These are phyloP conservation scores for Lactarius evosmus DNA, from an alignment of 768 basidiomycete genomes.

Conservation along the genomic window DNA sequence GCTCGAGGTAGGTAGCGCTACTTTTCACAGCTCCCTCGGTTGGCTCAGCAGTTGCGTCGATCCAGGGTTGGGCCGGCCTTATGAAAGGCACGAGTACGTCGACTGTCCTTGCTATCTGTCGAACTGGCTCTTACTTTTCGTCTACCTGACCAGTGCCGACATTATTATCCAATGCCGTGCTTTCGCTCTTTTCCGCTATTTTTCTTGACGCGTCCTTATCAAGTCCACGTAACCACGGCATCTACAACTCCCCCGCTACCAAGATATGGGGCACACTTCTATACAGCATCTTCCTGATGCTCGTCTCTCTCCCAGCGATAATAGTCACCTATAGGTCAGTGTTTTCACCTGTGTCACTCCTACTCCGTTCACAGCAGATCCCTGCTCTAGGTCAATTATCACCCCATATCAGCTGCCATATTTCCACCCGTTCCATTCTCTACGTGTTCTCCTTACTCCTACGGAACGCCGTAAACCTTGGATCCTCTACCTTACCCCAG, in stretches of 20 bases:
- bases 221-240: conserved; percentile 53
- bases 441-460: conserved; percentile 73
- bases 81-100: conserved; percentile 71
- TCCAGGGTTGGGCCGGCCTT: conserved; percentile 63
- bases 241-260: conserved; percentile 60
- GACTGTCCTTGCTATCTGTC: not conserved
- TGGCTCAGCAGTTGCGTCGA: conserved; percentile 19
- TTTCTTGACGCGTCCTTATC: conserved; percentile 51
- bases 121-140: conserved; percentile 32
- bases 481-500: conserved; percentile 79
- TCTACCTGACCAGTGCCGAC: conserved; percentile 44
- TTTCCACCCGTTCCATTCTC: conserved; percentile 51
- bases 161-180: conserved; percentile 46
- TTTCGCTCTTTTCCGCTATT: conserved; percentile 55
- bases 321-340: conserved; percentile 75
- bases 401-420: conserved; percentile 77
- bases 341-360: conserved; percentile 3
- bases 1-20: conserved; percentile 56
- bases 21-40: conserved; percentile 3
- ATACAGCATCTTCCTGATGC: conserved; percentile 62
- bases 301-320: conserved; percentile 64
- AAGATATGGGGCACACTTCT: conserved; percentile 58
- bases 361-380: not conserved
- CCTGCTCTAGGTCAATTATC: conserved; percentile 61
- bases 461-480: conserved; percentile 78